phyloP scores from a whole-genome alignment of 1,284 basidiomycete genomes.

The Austroboletus rostrupii region DNA sequence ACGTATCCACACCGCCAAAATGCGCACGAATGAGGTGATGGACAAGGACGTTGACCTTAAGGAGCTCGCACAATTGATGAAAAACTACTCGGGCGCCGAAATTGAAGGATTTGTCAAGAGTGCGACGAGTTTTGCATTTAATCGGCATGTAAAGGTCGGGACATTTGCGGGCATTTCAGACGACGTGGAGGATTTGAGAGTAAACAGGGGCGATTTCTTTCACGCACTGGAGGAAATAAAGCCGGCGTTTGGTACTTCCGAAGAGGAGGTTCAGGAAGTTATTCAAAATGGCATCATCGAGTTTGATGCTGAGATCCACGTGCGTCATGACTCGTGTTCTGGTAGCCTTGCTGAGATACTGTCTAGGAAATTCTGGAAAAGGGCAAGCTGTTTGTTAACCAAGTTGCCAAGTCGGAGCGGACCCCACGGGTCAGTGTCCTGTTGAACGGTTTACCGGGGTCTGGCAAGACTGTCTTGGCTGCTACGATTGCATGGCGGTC shows the following conservation, averaged over 20 bases:
- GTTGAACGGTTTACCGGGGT: slow-evolving; percentile 85
- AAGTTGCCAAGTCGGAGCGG: slow-evolving; percentile 86
- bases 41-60: slow-evolving; percentile 80
- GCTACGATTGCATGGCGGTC: slow-evolving; percentile 94
- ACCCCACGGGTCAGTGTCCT: slow-evolving; percentile 92
- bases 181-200: slow-evolving; percentile 90
- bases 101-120: slow-evolving; percentile 96
- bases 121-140: slow-evolving; percentile 97
- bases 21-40: slow-evolving; percentile 92
- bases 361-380: slow-evolving; percentile 83
- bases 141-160: slow-evolving; percentile 95
- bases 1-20: slow-evolving; percentile 93
- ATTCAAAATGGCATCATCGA: slow-evolving; percentile 98
- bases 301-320: slow-evolving; percentile 73
- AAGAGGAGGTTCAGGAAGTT: slow-evolving; percentile 92
- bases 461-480: slow-evolving; percentile 94
- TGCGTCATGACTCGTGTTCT: slow-evolving; percentile 36
- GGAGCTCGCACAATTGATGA: slow-evolving; percentile 84
- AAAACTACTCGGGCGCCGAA: slow-evolving; percentile 98
- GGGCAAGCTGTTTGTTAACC: slow-evolving; percentile 92
- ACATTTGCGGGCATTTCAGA: slow-evolving; percentile 96
- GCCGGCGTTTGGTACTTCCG: slow-evolving; percentile 95
- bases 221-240: slow-evolving; percentile 93
- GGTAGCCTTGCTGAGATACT: slow-evolving; percentile 8
- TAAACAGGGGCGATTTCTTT: slow-evolving; percentile 87